phyloP scores from a whole-genome alignment of 2,329 filamentous ascomycete genomes.

The Fusarium pseudoanthophilum region DNA sequence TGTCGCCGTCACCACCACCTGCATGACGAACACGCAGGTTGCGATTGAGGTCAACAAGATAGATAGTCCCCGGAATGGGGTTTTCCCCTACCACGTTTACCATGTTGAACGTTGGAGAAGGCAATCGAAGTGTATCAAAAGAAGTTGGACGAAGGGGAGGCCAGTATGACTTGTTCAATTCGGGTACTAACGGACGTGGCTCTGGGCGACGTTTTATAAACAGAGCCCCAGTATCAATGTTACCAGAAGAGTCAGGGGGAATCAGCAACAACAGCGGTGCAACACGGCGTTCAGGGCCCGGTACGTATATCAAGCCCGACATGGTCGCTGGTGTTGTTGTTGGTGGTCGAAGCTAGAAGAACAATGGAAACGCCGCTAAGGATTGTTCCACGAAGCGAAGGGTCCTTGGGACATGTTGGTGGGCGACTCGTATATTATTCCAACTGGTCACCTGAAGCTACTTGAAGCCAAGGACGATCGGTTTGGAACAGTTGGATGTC shows the following conservation, averaged over 20 bases:
- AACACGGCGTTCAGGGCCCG: not conserved
- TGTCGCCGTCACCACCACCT: constrained; percentile 48
- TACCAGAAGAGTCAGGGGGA: not conserved
- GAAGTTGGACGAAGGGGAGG: not conserved
- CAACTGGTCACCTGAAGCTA: not conserved
- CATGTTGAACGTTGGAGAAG: not conserved
- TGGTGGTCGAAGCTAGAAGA: not conserved
- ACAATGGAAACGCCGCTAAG: constrained; percentile 23
- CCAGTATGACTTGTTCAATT: not conserved
- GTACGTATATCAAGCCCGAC: not conserved
- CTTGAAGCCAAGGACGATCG: not conserved
- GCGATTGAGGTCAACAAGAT: constrained; percentile 53
- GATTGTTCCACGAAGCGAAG: constrained; percentile 10
- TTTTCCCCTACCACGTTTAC: not conserved
- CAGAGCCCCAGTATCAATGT: not conserved
- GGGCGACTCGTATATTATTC: not conserved
- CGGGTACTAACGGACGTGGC: not conserved
- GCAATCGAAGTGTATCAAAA: not conserved
- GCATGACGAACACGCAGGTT: constrained; percentile 49
- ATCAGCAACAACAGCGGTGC: not conserved
- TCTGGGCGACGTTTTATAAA: constrained; percentile 5
- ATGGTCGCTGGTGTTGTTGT: not conserved
- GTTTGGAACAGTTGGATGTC: not conserved
- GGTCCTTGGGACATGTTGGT: not conserved
- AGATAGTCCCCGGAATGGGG: constrained; percentile 53